A percentile compares a stretch with the other conserved stretches of the same genome.
These are phyloP conservation scores for Russula sp. DNA, from an alignment of 768 basidiomycete genomes.

Conservation along the genomic window DNA sequence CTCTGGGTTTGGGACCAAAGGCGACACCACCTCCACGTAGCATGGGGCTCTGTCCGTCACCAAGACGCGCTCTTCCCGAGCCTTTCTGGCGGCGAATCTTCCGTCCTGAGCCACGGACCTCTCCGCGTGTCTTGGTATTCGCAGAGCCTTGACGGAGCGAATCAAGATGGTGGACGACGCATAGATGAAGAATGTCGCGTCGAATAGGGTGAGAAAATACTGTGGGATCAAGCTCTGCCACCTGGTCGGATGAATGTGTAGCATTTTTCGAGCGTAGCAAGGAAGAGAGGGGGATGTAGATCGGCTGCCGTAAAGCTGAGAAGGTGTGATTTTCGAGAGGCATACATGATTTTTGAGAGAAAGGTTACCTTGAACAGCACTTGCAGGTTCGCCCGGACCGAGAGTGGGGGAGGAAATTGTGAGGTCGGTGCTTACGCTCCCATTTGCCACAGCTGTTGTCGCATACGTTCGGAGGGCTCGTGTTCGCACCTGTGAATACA, in stretches of 20 bases:
- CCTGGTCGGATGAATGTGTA: conserved; percentile 34
- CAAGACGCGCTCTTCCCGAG: conserved; percentile 80
- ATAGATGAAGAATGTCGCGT: conserved; percentile 87
- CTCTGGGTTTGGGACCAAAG: conserved; percentile 85
- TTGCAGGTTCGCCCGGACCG: not conserved
- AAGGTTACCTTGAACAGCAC: not conserved
- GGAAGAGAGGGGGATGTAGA: conserved; percentile 56
- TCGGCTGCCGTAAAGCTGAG: conserved; percentile 37
- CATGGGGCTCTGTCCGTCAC: conserved; percentile 83
- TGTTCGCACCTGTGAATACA: not conserved
- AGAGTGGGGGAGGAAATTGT: not conserved
- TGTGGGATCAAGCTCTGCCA: conserved; percentile 64
- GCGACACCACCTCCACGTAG: conserved; percentile 87
- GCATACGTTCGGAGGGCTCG: conserved; percentile 18
- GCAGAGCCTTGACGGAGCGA: conserved; percentile 88
- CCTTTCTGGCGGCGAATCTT: conserved; percentile 94
- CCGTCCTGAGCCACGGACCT: conserved; percentile 81
- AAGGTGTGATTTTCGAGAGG: not conserved
- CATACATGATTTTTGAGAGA: not conserved
- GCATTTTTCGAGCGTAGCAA: conserved; percentile 41
- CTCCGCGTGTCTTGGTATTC: conserved; percentile 83
- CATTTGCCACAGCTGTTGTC: conserved; percentile 12
- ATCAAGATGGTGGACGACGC: conserved; percentile 83
- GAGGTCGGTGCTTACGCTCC: not conserved
- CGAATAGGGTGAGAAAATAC: conserved; percentile 88